These are phyloP conservation scores for Acer campestre DNA, from an alignment of 345 rosid genomes.

Conservation along the genomic window DNA sequence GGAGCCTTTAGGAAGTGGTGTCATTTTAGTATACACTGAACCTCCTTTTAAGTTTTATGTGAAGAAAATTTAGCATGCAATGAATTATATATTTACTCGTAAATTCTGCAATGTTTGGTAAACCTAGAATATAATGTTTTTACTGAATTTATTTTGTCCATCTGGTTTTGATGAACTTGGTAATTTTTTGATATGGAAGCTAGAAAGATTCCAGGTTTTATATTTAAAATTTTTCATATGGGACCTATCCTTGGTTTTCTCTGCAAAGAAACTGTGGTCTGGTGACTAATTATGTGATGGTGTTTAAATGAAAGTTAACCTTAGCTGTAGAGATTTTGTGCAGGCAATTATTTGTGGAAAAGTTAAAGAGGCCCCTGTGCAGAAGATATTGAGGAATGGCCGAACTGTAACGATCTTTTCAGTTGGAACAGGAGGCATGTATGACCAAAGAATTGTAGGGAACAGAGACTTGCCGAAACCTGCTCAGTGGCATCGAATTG, in stretches of 20 bases:
- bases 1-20: background rate
- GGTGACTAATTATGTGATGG: background rate
- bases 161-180: background rate
- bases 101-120: background rate
- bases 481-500: slow-evolving; percentile 97
- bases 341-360: slow-evolving; percentile 94
- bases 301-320: slow-evolving; percentile 4
- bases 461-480: slow-evolving; percentile 66
- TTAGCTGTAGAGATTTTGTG: slow-evolving; percentile 8
- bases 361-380: slow-evolving; percentile 85
- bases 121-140: background rate
- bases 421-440: slow-evolving; percentile 92
- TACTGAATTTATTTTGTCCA: background rate
- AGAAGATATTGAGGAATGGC: slow-evolving; percentile 93
- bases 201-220: background rate
- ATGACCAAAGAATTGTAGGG: slow-evolving; percentile 74
- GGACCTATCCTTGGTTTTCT: background rate
- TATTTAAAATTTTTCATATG: background rate
- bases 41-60: background rate
- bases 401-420: slow-evolving; percentile 85
- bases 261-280: background rate
- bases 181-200: background rate
- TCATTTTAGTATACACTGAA: background rate
- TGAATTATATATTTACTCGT: background rate
- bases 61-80: background rate